Evolutionary conservation across 768 basidiomycete genomes (phyloP).

Genomic region (Boletus pseudo-olivaceus): DNA sequence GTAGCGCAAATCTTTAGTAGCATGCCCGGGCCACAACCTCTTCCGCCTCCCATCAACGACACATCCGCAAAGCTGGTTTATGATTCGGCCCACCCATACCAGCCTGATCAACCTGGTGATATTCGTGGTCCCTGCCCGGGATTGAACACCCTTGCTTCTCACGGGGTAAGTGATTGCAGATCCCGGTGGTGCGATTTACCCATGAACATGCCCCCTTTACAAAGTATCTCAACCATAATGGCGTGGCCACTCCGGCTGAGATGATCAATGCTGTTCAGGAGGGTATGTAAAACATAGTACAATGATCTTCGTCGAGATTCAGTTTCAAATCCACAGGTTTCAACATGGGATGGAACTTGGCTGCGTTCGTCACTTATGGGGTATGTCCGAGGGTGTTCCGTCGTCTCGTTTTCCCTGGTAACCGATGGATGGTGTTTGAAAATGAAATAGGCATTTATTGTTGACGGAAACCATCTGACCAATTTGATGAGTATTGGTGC

Average conservation of each 20-base stretch:
- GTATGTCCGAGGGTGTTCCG: conserved; percentile 1
- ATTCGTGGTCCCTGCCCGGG: conserved; percentile 26
- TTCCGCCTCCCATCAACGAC: conserved; percentile 22
- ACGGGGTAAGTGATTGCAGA: conserved; percentile 16
- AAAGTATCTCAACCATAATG: conserved; percentile 20
- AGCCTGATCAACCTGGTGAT: conserved; percentile 13
- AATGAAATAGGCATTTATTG: conserved; percentile 18
- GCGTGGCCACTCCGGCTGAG: conserved; percentile 21
- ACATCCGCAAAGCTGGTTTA: conserved; percentile 24
- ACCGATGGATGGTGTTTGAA: neutral
- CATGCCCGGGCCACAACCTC: conserved; percentile 25
- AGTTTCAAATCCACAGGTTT: conserved; percentile 9
- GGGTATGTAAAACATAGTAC: conserved; percentile 1
- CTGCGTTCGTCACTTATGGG: conserved; percentile 20
- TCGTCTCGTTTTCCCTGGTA: neutral
- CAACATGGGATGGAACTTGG: conserved; percentile 25
- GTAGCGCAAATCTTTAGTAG: conserved; percentile 12
- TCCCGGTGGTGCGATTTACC: neutral
- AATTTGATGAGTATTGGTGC: conserved; percentile 27
- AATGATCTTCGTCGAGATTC: too few relatives aligned
- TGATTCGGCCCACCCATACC: conserved; percentile 16
- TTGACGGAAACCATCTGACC: conserved; percentile 28
- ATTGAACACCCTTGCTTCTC: conserved; percentile 24
- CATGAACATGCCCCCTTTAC: neutral
- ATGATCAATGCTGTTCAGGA: conserved; percentile 17